phyloP scores from a whole-genome alignment of 306 rosid genomes.

The Quercus variabilis region DNA sequence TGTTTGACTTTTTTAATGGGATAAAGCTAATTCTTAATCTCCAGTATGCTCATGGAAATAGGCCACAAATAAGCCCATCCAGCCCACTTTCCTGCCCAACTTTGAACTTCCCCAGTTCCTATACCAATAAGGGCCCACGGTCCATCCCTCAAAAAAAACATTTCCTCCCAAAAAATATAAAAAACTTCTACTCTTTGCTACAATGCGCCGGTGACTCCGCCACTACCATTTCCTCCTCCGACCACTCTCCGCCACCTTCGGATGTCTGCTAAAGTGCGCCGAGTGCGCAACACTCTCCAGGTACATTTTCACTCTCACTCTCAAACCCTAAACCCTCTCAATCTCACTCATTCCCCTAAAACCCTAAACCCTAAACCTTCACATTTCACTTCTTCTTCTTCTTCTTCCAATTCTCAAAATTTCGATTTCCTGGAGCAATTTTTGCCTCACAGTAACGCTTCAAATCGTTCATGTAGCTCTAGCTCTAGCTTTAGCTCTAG shows the following conservation, averaged over 20 bases:
- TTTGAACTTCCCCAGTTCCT: not conserved
- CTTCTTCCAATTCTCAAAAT: conserved; percentile 9
- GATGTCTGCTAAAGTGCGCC: conserved; percentile 47
- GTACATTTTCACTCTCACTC: conserved; percentile 22
- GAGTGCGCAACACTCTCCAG: conserved; percentile 20
- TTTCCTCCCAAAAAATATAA: not conserved
- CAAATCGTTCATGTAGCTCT: not conserved
- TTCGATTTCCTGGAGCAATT: conserved; percentile 54
- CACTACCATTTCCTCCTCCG: not conserved
- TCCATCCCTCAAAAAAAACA: not conserved
- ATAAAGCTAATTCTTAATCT: too few species aligned
- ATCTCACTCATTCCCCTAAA: not conserved
- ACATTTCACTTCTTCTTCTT: not conserved
- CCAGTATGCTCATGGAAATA: too few species aligned
- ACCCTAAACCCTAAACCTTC: conserved; percentile 21
- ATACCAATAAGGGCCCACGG: not conserved
- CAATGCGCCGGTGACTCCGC: not conserved
- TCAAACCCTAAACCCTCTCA: conserved; percentile 2
- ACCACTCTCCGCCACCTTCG: conserved; percentile 21
- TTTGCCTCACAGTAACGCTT: conserved; percentile 32
- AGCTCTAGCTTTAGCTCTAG: conserved; percentile 17
- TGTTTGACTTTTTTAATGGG: too few species aligned
- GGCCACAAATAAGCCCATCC: not conserved
- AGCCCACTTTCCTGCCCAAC: not conserved
- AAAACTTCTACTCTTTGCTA: not conserved